Evolutionary conservation across 768 basidiomycete genomes (phyloP).

Genomic region (Lepiota venenata): DNA sequence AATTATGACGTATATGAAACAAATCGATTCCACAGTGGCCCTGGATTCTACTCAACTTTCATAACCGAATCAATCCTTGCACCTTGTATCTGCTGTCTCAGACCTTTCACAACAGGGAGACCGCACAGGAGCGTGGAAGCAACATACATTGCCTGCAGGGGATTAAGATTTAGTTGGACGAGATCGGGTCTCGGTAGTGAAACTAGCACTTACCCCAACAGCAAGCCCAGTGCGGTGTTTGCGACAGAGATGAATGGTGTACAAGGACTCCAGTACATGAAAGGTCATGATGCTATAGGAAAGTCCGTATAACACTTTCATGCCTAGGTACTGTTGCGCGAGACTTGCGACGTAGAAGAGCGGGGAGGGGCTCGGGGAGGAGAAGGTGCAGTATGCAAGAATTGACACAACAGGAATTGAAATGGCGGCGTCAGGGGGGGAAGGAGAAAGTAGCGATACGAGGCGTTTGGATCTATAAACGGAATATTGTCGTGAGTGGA

Average conservation of each 20-base stretch:
- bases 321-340: conserved; percentile 26
- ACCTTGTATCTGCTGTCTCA: conserved; percentile 57
- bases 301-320: conserved; percentile 21
- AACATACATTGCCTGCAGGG: conserved; percentile 49
- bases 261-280: conserved; percentile 48
- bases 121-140: conserved; percentile 49
- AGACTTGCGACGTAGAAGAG: conserved; percentile 30
- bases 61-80: conserved; percentile 78
- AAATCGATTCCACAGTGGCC: not conserved
- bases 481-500: not conserved
- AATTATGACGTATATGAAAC: not conserved
- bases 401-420: conserved; percentile 23
- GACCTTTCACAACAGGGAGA: conserved; percentile 47
- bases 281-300: conserved; percentile 28
- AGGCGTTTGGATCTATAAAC: conserved; percentile 54
- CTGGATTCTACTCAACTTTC: conserved; percentile 52
- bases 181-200: not conserved
- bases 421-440: conserved; percentile 26
- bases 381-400: conserved; percentile 29
- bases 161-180: not conserved
- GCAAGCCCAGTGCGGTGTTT: conserved; percentile 47
- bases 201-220: conserved; percentile 27
- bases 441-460: conserved; percentile 54
- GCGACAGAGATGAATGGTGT: conserved; percentile 42
- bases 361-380: conserved; percentile 22